Conservation (phyloP, 768 basidiomycete genomes). For the Sarcomyxa edulis region DNA sequence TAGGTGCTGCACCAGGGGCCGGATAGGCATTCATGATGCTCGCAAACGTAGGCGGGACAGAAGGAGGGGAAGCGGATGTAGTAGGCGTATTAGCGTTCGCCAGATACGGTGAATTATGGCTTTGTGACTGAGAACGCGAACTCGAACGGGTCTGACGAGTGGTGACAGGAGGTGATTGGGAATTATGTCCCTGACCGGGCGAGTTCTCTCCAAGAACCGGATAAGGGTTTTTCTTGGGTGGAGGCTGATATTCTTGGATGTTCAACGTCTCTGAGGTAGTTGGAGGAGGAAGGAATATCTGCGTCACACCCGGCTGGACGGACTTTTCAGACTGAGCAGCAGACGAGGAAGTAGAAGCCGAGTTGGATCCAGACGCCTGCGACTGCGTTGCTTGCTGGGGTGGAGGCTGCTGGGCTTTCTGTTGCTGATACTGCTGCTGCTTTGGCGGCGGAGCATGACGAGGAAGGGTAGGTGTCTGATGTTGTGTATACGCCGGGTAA, state of each 20-base stretch:
- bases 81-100: slow-evolving; percentile 1
- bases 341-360: no score
- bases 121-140: slow-evolving; percentile 4
- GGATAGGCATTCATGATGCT: slow-evolving; percentile 73
- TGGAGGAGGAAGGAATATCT: slow-evolving; percentile 11
- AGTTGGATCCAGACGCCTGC: no score
- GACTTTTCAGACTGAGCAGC: no score
- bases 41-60: slow-evolving; percentile 53
- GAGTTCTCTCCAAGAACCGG: no score
- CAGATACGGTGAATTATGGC: slow-evolving; percentile 2
- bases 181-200: no score
- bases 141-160: background rate
- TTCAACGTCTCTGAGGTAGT: slow-evolving; percentile 15
- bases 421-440: slow-evolving; percentile 18
- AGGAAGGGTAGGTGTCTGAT: no score
- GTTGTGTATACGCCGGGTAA: slow-evolving; percentile 49
- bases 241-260: slow-evolving; percentile 23
- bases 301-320: slow-evolving; percentile 8
- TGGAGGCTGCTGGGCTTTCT: no score
- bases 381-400: no score
- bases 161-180: no score
- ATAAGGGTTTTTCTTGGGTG: slow-evolving; percentile 12
- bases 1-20: slow-evolving; percentile 13
- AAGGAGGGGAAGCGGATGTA: slow-evolving; percentile 17
- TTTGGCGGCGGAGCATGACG: slow-evolving; percentile 14